A percentile compares a stretch with the other conserved stretches of the same genome.
These are phyloP conservation scores for Angomonas deanei DNA, from an alignment of 208 protist species.

Conservation along the genomic window DNA sequence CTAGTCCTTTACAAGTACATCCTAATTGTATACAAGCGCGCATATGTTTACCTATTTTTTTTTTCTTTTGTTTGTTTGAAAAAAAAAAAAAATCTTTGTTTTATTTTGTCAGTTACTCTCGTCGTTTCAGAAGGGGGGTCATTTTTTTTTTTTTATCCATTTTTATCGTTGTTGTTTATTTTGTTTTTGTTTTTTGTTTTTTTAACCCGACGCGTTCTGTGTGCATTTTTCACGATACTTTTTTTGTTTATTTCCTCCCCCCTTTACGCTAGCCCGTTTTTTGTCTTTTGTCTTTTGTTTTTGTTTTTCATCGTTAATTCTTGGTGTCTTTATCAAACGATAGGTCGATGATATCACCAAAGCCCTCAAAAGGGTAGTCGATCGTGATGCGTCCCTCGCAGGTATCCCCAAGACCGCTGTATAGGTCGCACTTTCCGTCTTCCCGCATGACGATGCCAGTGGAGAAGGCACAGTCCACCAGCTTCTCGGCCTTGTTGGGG, in stretches of 20 bases:
- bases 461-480: slow-evolving; percentile 53
- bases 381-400: slow-evolving; percentile 60
- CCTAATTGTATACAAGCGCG: background rate
- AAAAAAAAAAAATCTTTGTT: background rate
- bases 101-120: background rate
- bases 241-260: background rate
- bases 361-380: slow-evolving; percentile 67
- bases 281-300: background rate
- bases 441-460: slow-evolving; percentile 43
- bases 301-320: background rate
- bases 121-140: background rate
- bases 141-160: slow-evolving; percentile 2
- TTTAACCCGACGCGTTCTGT: background rate
- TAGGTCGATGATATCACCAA: slow-evolving; percentile 31
- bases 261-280: no score
- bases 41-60: background rate
- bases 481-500: slow-evolving; percentile 35
- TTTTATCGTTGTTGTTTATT: background rate
- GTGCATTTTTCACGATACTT: background rate
- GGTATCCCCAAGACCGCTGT: slow-evolving; percentile 61
- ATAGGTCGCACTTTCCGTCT: slow-evolving; percentile 65
- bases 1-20: background rate
- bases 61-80: background rate
- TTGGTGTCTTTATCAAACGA: background rate
- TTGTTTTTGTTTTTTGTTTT: slow-evolving; percentile 2